phyloP scores from a whole-genome alignment of 331 rosid genomes.

The Spiraea crenata region DNA sequence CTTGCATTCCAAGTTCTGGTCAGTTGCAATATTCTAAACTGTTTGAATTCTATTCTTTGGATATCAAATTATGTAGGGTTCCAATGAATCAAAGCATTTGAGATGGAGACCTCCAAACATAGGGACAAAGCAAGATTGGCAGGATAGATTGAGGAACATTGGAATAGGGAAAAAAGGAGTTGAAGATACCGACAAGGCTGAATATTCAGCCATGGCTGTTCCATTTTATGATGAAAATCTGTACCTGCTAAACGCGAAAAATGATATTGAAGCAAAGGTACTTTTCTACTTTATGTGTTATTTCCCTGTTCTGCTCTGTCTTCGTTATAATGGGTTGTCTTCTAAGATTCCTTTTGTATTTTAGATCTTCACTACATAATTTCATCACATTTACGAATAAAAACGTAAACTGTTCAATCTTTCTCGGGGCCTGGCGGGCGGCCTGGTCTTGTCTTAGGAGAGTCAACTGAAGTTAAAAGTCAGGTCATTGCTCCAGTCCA shows the following conservation, averaged over 20 bases:
- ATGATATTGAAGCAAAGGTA: conserved; percentile 79
- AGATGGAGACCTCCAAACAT: conserved; percentile 72
- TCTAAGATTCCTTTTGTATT: neutral
- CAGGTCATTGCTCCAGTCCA: neutral
- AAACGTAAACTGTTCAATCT: neutral
- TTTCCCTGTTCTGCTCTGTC: neutral
- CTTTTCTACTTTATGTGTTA: neutral
- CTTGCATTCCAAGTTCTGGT: neutral
- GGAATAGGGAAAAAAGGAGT: conserved; percentile 66
- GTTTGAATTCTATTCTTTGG: conserved; percentile 5
- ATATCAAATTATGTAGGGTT: conserved; percentile 44
- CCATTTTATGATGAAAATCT: conserved; percentile 81
- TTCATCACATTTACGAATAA: neutral
- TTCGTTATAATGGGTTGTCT: neutral
- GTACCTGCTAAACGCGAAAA: conserved; percentile 76
- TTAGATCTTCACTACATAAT: conserved; percentile 1
- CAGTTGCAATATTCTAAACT: neutral
- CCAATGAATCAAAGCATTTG: conserved; percentile 41
- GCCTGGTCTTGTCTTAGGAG: neutral
- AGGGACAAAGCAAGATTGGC: conserved; percentile 90
- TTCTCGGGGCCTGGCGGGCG: neutral
- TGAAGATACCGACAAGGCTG: conserved; percentile 63
- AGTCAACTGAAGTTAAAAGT: neutral
- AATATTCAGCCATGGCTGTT: conserved; percentile 62
- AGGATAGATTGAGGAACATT: conserved; percentile 69